Base-by-base conservation (phyloP, 257 asterid species). In the Capsicum rhomboideum region DNA sequence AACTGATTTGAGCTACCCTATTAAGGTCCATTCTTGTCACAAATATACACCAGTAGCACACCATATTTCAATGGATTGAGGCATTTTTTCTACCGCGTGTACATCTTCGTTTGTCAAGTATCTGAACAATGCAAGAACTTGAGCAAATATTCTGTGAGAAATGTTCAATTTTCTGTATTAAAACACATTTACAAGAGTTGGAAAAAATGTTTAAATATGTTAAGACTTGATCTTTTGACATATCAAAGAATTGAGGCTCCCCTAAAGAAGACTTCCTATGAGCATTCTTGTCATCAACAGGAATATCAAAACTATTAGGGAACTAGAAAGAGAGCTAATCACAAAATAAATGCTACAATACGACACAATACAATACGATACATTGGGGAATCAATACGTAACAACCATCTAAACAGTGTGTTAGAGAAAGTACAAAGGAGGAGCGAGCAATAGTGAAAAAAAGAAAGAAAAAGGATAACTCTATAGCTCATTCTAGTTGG, bases 401-500 rank as follows among this genome's bases (percentile, higher is more conserved):
- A 34, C 37, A 34, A 34, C 40, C 40, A 34, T 34, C 40, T 5
- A 34, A 34, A 5, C 40, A 34, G 40, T 2, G 6, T 34, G 37
- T 34, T 34, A 31, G 13, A 67, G 75, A 34, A 31, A 31, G 75
- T 16, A 34, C 37, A 67, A 34, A 67, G 31, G 23, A 66, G 21
- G 29, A 66, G 6, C 0, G 75, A 17, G 1, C 23, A 17, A 14
- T 31, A 23, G 6, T 31, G 49, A 16, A 31, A 66, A 8, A 67
- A 17, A 34, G 50, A 17, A 54, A 66, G 54, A 66, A 2, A 59
- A 28, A 29, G n/a, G 9, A 2, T 7, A 74, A 74, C 58, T 46
- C 14, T 21, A 10, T 74, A 74, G 55, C 6, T 75, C 81, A 63
- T 44, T 89, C 89, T 54, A 94, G 85, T 53, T 89, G 78, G 83